Conservation (phyloP, 306 rosid species). For the Nissolia schottii region DNA sequence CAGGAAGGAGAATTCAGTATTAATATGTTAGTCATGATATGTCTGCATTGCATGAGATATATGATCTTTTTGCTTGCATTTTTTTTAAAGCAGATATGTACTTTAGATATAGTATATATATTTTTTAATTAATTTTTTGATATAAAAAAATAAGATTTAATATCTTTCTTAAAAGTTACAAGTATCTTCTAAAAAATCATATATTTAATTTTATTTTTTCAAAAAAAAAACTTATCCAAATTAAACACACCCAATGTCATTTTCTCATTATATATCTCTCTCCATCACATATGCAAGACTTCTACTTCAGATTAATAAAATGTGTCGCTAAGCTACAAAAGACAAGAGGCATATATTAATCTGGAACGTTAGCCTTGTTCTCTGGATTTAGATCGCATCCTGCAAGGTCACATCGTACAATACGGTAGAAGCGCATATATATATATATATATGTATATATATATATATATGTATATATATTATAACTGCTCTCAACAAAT, state of each 20-base stretch:
- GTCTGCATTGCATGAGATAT: neutral
- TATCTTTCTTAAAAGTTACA: no score
- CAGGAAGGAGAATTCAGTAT: no score
- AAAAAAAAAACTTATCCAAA: no score
- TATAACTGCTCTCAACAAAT: neutral
- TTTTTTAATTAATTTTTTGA: no score
- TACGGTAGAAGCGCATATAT: neutral
- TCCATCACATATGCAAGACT: neutral
- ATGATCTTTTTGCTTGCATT: neutral
- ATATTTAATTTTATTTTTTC: no score
- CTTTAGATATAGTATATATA: no score
- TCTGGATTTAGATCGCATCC: slow-evolving; percentile 2
- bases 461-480: no score
- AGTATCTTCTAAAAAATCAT: no score
- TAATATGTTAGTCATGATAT: no score
- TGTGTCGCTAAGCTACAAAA: slow-evolving; percentile 19
- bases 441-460: no score
- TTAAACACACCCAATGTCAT: neutral
- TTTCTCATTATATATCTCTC: neutral
- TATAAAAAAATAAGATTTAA: no score
- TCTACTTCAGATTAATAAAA: neutral
- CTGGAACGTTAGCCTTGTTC: slow-evolving; percentile 4
- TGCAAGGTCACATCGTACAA: neutral
- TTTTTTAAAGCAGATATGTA: no score
- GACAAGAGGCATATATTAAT: slow-evolving; percentile 15